Evolutionary conservation across 2,329 filamentous ascomycete species (phyloP), one percentile per base, ranked within the genome.

Genomic region (Aspergillus fructus): DNA sequence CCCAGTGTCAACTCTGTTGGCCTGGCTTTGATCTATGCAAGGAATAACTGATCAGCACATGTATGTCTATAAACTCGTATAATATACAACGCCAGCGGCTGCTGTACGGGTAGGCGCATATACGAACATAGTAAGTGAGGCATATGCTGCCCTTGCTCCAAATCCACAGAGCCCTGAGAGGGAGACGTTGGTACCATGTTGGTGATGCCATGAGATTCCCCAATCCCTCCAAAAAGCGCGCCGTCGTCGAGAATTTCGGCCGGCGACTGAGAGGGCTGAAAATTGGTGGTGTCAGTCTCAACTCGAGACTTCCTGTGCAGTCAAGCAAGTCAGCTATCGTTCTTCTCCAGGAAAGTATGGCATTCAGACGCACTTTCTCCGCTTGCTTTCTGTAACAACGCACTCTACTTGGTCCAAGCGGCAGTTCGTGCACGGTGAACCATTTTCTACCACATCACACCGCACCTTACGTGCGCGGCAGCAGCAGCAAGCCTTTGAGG

Each of bases 381-480:
- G 86, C 66, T 91, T 90, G 78, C 90, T 93, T 74, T 96, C 87
- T 63, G 88, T 87, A 23, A 90, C 86, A 55, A 88, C 68, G 62
- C 79, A 81, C 62, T 78, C 74, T 46, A 81, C 78, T 61, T 79
- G 78, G 58, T 81, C 79, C 64, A 80, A 66, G 21, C 90, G 83
- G 77, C 91, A 96, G 75, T 96, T 96, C 55, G 90, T 92, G 74
- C 91, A 96, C 1, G 91, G 91, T 43, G 88, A 88, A 49, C 89
- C 89, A 73, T 86, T 85, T 74, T 96, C 91, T 58, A 94, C 91
- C 56, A 96, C 92, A 78, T 97, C 93, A 79, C 93, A 97, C 56
- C 93, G 86, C 42, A 97, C 93, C 74, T 97, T 97, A 70, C 93
- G 87, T 56, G 89, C 87, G 67, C 93, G 85, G 76, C 93, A 96